These are phyloP conservation scores for Aplosporella prunicola DNA, from an alignment of 2,329 filamentous ascomycete genomes.

Conservation along the genomic window DNA sequence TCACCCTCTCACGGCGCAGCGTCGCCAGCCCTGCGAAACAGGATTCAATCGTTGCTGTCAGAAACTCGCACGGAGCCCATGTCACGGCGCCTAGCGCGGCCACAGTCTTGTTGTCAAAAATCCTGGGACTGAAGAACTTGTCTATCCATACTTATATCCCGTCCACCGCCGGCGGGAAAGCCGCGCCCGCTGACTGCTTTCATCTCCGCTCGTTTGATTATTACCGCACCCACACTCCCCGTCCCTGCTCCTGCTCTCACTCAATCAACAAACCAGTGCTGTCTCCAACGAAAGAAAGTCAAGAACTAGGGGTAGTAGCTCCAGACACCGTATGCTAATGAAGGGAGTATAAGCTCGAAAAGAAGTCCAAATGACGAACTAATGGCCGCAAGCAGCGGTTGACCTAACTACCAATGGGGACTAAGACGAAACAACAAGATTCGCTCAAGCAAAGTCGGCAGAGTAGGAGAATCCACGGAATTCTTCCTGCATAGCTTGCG, in stretches of 20 bases:
- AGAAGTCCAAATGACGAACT: conserved; percentile 4
- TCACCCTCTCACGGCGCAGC: no score
- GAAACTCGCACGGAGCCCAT: no score
- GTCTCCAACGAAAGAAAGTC: conserved; percentile 3
- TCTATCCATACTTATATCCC: conserved; percentile 9
- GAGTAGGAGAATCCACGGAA: conserved; percentile 99
- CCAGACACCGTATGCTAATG: conserved; percentile 6
- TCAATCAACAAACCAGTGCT: background rate
- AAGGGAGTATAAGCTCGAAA: conserved; percentile 3
- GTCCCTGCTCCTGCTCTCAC: background rate
- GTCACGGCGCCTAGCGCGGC: no score
- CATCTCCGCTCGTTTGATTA: conserved; percentile 1
- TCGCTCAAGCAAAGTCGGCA: conserved; percentile 61
- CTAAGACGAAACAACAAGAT: no score
- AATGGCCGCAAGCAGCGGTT: no score
- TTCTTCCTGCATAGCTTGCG: conserved; percentile 98
- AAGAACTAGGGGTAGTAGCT: conserved; percentile 6
- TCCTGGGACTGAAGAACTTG: no score
- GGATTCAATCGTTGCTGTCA: no score
- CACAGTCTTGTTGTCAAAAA: no score
- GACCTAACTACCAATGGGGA: conserved; percentile 7
- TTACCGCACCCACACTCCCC: conserved; percentile 4
- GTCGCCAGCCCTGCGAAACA: no score
- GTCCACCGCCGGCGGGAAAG: background rate
- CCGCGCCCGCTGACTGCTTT: background rate